Evolutionary conservation across 192 early-diverging fungal genomes (phyloP).

Genomic region (Geranomyces michiganensis): DNA sequence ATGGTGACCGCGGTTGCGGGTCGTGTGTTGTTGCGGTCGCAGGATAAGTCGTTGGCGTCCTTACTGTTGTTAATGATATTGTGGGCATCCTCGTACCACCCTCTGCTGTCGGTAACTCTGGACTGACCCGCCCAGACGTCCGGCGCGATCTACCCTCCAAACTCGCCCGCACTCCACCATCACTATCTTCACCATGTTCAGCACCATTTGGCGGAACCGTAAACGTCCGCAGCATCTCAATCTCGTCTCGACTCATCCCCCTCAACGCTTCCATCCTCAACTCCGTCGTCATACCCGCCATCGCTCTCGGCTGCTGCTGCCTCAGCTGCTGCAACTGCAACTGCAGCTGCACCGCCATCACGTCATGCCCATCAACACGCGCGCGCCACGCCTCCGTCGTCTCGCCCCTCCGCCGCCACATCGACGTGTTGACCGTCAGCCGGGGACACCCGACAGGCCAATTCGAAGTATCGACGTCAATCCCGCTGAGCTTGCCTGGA

Average conservation of each 20-base stretch:
- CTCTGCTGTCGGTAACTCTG: no score
- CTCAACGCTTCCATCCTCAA: not conserved
- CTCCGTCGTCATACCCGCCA: not conserved
- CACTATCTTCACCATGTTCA: no score
- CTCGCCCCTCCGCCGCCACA: constrained; percentile 19
- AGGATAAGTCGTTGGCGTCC: no score
- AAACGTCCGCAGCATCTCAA: constrained; percentile 1
- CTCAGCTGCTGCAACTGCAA: not conserved
- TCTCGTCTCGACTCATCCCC: not conserved
- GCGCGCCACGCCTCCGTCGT: not conserved
- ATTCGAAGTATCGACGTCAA: constrained; percentile 15
- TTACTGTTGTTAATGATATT: no score
- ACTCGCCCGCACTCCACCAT: no score
- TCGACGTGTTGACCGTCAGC: not conserved
- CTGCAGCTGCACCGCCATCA: not conserved
- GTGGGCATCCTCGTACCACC: no score
- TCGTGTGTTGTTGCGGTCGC: no score
- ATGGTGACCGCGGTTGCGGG: no score
- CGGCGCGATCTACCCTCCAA: no score
- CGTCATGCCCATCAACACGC: not conserved
- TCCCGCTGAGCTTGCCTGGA: not conserved
- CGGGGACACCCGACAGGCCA: constrained; percentile 25
- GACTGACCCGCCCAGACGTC: no score
- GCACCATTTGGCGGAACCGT: not conserved
- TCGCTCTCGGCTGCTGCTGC: not conserved